Percentiles rank a stretch among this genome's conserved stretches.
Conservation (phyloP, 768 basidiomycete genomes). For the Lenzites betulinus region DNA sequence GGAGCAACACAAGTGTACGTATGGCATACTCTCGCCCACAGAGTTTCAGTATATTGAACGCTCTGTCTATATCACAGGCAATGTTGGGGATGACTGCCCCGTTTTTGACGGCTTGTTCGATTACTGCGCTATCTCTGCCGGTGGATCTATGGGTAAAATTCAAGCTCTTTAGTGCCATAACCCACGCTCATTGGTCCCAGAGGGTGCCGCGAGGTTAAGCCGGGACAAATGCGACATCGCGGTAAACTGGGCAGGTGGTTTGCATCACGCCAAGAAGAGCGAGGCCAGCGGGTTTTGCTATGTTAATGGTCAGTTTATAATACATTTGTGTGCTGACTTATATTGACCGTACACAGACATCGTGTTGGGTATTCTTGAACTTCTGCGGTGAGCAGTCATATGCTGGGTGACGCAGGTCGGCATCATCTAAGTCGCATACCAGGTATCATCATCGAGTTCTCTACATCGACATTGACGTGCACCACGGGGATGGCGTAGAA, state of each 20-base stretch:
- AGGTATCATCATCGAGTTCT: conserved; percentile 94
- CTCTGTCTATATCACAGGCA: conserved; percentile 54
- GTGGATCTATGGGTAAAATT: conserved; percentile 95
- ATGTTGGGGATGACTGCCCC: conserved; percentile 98
- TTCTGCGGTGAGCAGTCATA: conserved; percentile 62
- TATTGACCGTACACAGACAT: conserved; percentile 65
- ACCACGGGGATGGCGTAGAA: conserved; percentile 98
- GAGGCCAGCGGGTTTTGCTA: conserved; percentile 99
- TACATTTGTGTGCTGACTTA: neutral
- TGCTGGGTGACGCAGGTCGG: too few relatives aligned
- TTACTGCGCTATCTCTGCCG: conserved; percentile 99
- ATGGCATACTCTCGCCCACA: neutral
- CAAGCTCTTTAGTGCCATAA: neutral
- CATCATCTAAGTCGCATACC: too few relatives aligned
- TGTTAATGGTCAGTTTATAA: conserved; percentile 74
- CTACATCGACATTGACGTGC: conserved; percentile 98
- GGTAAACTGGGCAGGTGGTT: conserved; percentile 97
- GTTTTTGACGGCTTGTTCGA: conserved; percentile 99
- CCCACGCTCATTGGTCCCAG: conserved; percentile 42
- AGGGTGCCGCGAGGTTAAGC: conserved; percentile 95
- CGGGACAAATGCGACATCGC: conserved; percentile 99
- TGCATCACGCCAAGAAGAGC: conserved; percentile 99
- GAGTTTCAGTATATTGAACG: neutral
- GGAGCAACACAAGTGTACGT: conserved; percentile 93
- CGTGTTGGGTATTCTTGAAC: conserved; percentile 93